Evolutionary conservation across 2,329 filamentous ascomycete genomes (phyloP).

Genomic region (Hypomyces perniciosus): DNA sequence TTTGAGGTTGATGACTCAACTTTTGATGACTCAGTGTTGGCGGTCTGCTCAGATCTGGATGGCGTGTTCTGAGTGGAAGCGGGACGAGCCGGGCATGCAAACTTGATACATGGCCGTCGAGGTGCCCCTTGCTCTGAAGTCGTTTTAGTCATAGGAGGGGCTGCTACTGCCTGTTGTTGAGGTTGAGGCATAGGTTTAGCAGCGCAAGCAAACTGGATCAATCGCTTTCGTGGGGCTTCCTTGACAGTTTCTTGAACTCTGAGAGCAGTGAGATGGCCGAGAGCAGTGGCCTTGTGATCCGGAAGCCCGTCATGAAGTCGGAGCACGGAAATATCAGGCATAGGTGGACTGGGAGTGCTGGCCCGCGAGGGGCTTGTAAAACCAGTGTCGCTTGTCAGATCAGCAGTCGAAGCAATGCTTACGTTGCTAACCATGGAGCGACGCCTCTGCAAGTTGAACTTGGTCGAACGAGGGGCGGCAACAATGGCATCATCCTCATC

Average conservation of each 20-base stretch:
- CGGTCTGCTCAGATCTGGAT: constrained; percentile 19
- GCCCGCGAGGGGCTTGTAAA: constrained; percentile 84
- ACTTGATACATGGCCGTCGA: constrained; percentile 64
- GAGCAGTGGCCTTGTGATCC: constrained; percentile 22
- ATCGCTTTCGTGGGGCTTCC: constrained; percentile 61
- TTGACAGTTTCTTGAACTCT: constrained; percentile 36
- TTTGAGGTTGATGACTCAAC: constrained; percentile 27
- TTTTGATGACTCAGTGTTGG: constrained; percentile 7
- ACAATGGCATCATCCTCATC: constrained; percentile 46
- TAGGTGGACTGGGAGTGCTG: constrained; percentile 83
- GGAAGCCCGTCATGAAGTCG: constrained; percentile 30
- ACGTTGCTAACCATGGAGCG: constrained; percentile 72
- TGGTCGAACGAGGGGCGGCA: constrained; percentile 32
- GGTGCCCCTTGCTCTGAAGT: constrained; percentile 33
- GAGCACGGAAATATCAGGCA: constrained; percentile 50
- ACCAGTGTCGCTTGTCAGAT: constrained; percentile 91
- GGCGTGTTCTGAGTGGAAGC: constrained; percentile 35
- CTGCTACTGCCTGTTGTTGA: constrained; percentile 35
- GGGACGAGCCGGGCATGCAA: constrained; percentile 60
- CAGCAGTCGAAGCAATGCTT: constrained; percentile 77
- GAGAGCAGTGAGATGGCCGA: constrained; percentile 19
- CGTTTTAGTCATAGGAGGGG: constrained; percentile 28
- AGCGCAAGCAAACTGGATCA: constrained; percentile 87
- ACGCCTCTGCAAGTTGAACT: constrained; percentile 37
- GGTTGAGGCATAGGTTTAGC: constrained; percentile 46